Evolutionary conservation across 768 basidiomycete genomes (phyloP).

Genomic region (Terana coerulea): DNA sequence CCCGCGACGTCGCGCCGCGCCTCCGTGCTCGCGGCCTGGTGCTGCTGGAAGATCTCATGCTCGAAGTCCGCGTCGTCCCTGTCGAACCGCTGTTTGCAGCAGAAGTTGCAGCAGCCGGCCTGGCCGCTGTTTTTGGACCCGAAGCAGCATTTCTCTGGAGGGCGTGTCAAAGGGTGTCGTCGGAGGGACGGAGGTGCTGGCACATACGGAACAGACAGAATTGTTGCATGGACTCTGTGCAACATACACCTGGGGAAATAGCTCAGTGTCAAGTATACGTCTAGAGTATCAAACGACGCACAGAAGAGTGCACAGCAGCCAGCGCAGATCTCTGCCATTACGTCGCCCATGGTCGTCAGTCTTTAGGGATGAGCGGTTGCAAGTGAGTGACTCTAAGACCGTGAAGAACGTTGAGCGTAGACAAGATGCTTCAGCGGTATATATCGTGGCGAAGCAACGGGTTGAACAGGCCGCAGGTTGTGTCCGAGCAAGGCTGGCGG

Average conservation of each 20-base stretch:
- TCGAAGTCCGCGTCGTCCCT: conserved; percentile 4
- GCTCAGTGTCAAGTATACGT: too few relatives aligned
- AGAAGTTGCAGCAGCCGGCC: background rate
- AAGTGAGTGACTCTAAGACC: background rate
- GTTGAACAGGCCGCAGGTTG: background rate
- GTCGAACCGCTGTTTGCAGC: background rate
- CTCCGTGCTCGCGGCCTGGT: background rate
- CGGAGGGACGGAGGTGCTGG: background rate
- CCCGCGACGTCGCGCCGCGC: background rate
- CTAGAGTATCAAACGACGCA: background rate
- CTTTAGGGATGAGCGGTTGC: background rate
- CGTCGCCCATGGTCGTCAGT: conserved; percentile 3
- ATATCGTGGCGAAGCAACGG: background rate
- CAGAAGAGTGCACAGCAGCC: conserved; percentile 10
- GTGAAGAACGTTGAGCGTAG: too few relatives aligned
- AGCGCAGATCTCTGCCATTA: background rate
- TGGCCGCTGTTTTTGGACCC: background rate
- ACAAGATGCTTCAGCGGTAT: background rate
- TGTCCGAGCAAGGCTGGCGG: background rate
- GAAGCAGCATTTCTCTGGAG: background rate
- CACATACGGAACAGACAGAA: background rate
- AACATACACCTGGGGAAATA: conserved; percentile 8
- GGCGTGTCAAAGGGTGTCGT: background rate
- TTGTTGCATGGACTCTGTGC: background rate
- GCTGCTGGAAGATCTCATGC: background rate